Base-by-base conservation (phyloP, 495 filamentous ascomycete genomes). In the Amphirosellinia nigrospora region DNA sequence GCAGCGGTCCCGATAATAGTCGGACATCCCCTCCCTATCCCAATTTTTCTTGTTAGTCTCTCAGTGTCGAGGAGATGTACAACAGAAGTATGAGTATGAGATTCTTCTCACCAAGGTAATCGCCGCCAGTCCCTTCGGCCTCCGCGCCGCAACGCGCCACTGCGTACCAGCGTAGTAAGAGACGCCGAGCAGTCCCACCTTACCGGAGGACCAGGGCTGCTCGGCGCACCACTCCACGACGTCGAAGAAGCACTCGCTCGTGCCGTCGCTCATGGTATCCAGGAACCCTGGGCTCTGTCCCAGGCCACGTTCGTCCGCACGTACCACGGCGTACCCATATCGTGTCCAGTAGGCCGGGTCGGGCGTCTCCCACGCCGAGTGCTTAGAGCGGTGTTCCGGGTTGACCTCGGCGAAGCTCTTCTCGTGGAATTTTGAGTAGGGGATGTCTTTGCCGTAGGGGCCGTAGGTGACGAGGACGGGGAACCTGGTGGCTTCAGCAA, bases 391-490 rank as follows among this genome's bases (percentile, higher is more conserved):
- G 52, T 87, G 84, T 52, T 79, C 79, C 4, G 82, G 80, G 72
- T 87, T 86, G 4, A 87, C 72, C 60, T 87, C 82, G 30, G 66
- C 34, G 43, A 84, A 87, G 39, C 78, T 81, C 13, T 69, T 60
- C 0, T 77, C 55, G 64, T 80, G 78, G 74, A 89, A 88, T 76
- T 76, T 79, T 19, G 21, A 11, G 13, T 87, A 88, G 39, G 78
- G 81, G 13, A 86, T 84, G 73, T 91, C 89, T 71, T 92, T 91
- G 13, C 89, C 90, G 71, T 92, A 92, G 1, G 90, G 89, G 0
- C 86, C 86, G 71, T 87, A 88, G 7, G 87, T 89, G 3, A 86
- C 81, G 0, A 89, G 73, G 0, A 87, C 86, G 1, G 87, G 86
- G 50, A 75, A 16, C 77, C 60, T 75, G 15, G 48, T 15, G 3